phyloP scores from a whole-genome alignment of 1,284 basidiomycete species.

The Ganoderma leucocontextum region DNA sequence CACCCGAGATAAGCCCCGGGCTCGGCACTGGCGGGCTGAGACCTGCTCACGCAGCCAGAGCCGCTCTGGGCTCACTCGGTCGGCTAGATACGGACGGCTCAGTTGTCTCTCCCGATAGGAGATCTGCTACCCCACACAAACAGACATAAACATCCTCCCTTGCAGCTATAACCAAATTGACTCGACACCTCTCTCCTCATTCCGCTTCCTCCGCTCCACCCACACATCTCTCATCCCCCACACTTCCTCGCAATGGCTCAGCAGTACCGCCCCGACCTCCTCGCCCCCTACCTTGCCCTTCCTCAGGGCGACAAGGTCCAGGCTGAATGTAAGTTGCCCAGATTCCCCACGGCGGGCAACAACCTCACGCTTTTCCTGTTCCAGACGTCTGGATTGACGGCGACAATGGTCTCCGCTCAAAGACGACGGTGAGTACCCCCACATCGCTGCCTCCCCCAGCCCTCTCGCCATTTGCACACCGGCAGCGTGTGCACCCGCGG shows the following conservation, averaged over 20 bases:
- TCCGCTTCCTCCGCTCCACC: constrained; percentile 31
- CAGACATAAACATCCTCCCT: constrained; percentile 27
- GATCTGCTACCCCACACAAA: constrained; percentile 30
- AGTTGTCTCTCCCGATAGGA: constrained; percentile 23
- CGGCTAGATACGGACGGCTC: constrained; percentile 23
- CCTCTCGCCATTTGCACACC: not conserved
- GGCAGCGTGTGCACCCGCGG: not conserved
- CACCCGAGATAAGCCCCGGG: not conserved
- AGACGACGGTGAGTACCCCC: constrained; percentile 78
- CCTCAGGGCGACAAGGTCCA: constrained; percentile 89
- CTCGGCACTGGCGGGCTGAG: not conserved
- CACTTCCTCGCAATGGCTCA: constrained; percentile 38
- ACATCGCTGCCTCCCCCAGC: not conserved
- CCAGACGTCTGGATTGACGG: constrained; percentile 97
- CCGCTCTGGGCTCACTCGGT: not conserved
- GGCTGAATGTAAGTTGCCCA: constrained; percentile 81
- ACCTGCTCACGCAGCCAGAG: not conserved
- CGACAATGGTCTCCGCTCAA: constrained; percentile 90
- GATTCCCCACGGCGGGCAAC: constrained; percentile 16
- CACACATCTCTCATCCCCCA: constrained; percentile 27
- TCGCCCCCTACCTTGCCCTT: constrained; percentile 87
- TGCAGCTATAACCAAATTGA: constrained; percentile 27
- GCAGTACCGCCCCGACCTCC: constrained; percentile 81
- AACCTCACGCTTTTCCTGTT: constrained; percentile 37
- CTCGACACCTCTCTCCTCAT: constrained; percentile 19